Percentiles rank a stretch among this genome's conserved stretches.
These are phyloP conservation scores for Emericellopsis atlantica DNA, from an alignment of 2,329 filamentous ascomycete genomes.

Conservation along the genomic window DNA sequence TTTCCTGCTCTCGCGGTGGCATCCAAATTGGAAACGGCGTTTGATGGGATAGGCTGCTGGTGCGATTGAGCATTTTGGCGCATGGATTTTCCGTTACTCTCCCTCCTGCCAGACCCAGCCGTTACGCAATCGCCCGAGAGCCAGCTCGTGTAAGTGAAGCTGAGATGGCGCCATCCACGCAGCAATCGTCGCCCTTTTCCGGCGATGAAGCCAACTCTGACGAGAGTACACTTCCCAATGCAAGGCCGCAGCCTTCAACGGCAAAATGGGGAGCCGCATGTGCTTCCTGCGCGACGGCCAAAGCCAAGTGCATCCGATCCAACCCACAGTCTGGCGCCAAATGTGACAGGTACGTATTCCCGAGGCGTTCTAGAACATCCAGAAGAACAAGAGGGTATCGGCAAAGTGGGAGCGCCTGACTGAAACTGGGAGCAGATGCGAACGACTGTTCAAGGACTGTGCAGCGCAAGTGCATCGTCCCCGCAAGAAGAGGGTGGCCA, in stretches of 20 bases:
- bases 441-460: conserved; percentile 34
- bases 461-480: conserved; percentile 31
- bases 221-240: neutral
- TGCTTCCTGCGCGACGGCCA: conserved; percentile 31
- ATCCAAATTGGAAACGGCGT: too few relatives aligned
- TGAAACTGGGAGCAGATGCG: conserved; percentile 21
- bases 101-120: too few relatives aligned
- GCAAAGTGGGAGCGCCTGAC: neutral
- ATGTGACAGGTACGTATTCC: conserved; percentile 27
- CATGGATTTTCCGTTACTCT: too few relatives aligned
- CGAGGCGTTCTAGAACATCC: neutral
- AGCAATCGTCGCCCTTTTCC: too few relatives aligned
- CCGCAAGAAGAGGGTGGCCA: conserved; percentile 36
- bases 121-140: too few relatives aligned
- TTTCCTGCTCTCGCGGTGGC: too few relatives aligned
- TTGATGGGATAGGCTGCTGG: too few relatives aligned
- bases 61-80: too few relatives aligned
- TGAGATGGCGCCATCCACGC: too few relatives aligned
- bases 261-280: conserved; percentile 38
- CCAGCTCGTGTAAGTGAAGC: too few relatives aligned
- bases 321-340: conserved; percentile 21
- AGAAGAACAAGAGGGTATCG: neutral
- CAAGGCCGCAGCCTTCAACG: conserved; percentile 18
- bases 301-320: conserved; percentile 35
- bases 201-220: too few relatives aligned